Evolutionary conservation across 371 early-diverging fungal genomes (phyloP).

Genomic region (Rhizopus stolonifer): DNA sequence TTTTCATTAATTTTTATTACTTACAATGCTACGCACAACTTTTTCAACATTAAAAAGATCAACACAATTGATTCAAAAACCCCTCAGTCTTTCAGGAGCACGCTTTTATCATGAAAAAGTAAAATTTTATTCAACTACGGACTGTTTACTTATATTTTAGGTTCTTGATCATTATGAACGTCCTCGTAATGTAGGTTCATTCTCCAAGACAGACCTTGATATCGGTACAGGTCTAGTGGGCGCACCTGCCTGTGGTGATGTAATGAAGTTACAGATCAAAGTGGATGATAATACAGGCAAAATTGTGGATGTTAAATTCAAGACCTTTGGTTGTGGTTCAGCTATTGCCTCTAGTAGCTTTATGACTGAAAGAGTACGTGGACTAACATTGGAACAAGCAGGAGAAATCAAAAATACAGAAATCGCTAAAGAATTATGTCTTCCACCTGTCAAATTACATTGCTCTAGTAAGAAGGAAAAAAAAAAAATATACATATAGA

Average conservation of each 20-base stretch:
- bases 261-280: slow-evolving; percentile 98
- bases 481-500: no score
- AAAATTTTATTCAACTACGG: neutral
- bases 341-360: slow-evolving; percentile 96
- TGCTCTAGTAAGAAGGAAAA: no score
- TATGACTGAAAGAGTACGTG: slow-evolving; percentile 94
- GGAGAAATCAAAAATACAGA: slow-evolving; percentile 94
- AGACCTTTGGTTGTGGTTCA: slow-evolving; percentile 99
- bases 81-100: slow-evolving; percentile 35
- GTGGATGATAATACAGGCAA: slow-evolving; percentile 88
- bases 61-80: slow-evolving; percentile 26
- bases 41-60: slow-evolving; percentile 19
- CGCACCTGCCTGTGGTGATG: slow-evolving; percentile 99
- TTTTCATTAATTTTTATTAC: slow-evolving; percentile 4
- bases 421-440: slow-evolving; percentile 93
- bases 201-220: slow-evolving; percentile 78
- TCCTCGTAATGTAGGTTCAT: slow-evolving; percentile 97
- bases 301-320: slow-evolving; percentile 97
- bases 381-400: slow-evolving; percentile 90
- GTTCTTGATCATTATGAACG: slow-evolving; percentile 94
- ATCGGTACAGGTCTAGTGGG: slow-evolving; percentile 99
- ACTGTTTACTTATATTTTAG: slow-evolving; percentile 23
- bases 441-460: slow-evolving; percentile 99
- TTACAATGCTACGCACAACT: slow-evolving; percentile 32
- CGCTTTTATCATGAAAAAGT: slow-evolving; percentile 76